These are phyloP conservation scores for Fraxinus baroniana DNA, from an alignment of 305 asterid species.

Conservation along the genomic window DNA sequence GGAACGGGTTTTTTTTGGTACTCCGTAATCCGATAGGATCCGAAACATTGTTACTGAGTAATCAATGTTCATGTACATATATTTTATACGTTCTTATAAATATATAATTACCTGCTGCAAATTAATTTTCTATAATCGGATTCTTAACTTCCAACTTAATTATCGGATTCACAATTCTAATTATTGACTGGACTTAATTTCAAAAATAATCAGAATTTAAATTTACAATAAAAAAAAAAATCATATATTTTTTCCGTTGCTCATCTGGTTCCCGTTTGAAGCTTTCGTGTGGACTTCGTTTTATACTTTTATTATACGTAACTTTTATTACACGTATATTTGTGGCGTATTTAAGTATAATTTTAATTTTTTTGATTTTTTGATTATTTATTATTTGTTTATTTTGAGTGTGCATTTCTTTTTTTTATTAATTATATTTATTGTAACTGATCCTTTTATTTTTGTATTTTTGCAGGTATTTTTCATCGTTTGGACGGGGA, in stretches of 20 bases:
- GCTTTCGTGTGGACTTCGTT: too few species aligned
- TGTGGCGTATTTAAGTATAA: neutral
- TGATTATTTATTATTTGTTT: too few species aligned
- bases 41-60: neutral
- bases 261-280: too few species aligned
- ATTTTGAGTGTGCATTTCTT: too few species aligned
- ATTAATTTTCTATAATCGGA: neutral
- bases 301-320: too few species aligned
- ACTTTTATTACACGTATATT: too few species aligned
- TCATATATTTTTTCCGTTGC: too few species aligned
- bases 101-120: neutral
- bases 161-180: neutral
- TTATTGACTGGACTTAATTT: neutral
- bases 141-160: neutral
- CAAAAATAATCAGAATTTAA: neutral
- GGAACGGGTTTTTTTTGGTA: constrained; percentile 25
- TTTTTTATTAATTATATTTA: too few species aligned
- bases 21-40: constrained; percentile 4
- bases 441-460: neutral
- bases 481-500: neutral
- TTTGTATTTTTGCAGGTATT: neutral
- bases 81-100: too few species aligned
- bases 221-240: neutral
- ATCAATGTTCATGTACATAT: neutral
- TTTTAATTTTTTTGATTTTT: too few species aligned